These are phyloP conservation scores for Inga oerstediana DNA, from an alignment of 306 rosid species.

Conservation along the genomic window DNA sequence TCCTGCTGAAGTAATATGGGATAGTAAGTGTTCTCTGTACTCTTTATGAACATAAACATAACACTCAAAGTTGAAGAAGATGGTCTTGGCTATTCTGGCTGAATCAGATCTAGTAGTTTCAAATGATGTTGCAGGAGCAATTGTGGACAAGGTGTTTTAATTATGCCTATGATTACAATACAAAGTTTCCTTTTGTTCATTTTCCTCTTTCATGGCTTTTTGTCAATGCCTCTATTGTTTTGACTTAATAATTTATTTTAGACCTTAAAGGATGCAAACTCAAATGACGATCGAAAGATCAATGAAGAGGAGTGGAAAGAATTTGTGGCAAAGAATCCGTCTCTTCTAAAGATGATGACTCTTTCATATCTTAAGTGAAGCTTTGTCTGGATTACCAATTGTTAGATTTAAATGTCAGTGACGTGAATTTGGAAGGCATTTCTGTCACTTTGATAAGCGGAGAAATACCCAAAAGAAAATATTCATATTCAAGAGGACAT, in stretches of 20 bases:
- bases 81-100: conserved; percentile 65
- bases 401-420: neutral
- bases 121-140: conserved; percentile 59
- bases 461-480: too few relatives aligned
- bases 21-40: neutral
- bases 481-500: too few relatives aligned
- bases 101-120: conserved; percentile 62
- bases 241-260: conserved; percentile 29
- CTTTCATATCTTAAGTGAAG: conserved; percentile 72
- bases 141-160: conserved; percentile 60
- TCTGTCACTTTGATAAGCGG: too few relatives aligned
- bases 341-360: conserved; percentile 72
- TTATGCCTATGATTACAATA: neutral
- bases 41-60: neutral
- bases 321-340: conserved; percentile 55
- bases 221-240: conserved; percentile 3
- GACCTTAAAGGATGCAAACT: conserved; percentile 68
- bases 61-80: conserved; percentile 66
- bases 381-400: neutral
- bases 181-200: conserved; percentile 10
- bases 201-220: neutral
- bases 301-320: conserved; percentile 72
- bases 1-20: neutral
- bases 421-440: too few relatives aligned
- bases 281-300: conserved; percentile 74